These are phyloP conservation scores for Proliferodiscus dingleyae DNA, from an alignment of 2,329 filamentous ascomycete genomes.

Conservation along the genomic window DNA sequence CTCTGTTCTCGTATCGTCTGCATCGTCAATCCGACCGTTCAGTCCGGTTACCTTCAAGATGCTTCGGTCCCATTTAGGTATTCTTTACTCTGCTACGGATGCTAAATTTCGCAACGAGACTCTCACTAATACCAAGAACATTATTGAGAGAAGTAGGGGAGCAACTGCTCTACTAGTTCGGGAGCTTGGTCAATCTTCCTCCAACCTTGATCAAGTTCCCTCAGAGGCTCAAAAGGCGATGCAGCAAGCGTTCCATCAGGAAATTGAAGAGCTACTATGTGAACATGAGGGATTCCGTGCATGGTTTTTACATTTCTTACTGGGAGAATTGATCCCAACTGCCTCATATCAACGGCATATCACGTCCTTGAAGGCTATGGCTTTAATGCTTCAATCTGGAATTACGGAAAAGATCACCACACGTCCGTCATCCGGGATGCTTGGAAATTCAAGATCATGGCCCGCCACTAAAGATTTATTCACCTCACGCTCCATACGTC, in stretches of 20 bases:
- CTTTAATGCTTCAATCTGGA: conserved; percentile 51
- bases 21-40: conserved; percentile 69
- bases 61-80: conserved; percentile 60
- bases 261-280: conserved; percentile 19
- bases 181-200: conserved; percentile 24
- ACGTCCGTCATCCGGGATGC: background rate
- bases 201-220: conserved; percentile 4
- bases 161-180: conserved; percentile 54
- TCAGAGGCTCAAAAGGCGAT: conserved; percentile 19
- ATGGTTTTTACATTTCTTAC: conserved; percentile 71
- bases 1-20: conserved; percentile 72
- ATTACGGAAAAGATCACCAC: conserved; percentile 20
- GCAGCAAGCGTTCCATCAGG: conserved; percentile 3
- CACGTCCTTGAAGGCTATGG: conserved; percentile 68
- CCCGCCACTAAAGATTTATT: conserved; percentile 30
- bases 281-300: conserved; percentile 61
- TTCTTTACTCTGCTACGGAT: conserved; percentile 78
- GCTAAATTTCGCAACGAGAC: conserved; percentile 82
- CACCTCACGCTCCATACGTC: conserved; percentile 50
- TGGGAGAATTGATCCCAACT: conserved; percentile 69
- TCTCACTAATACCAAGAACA: conserved; percentile 65
- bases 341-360: conserved; percentile 89
- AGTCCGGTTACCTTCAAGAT: conserved; percentile 55
- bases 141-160: conserved; percentile 71
- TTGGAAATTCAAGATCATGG: conserved; percentile 23